phyloP scores from a whole-genome alignment of 1,284 basidiomycete species.

The Leccinum griseonigrum region DNA sequence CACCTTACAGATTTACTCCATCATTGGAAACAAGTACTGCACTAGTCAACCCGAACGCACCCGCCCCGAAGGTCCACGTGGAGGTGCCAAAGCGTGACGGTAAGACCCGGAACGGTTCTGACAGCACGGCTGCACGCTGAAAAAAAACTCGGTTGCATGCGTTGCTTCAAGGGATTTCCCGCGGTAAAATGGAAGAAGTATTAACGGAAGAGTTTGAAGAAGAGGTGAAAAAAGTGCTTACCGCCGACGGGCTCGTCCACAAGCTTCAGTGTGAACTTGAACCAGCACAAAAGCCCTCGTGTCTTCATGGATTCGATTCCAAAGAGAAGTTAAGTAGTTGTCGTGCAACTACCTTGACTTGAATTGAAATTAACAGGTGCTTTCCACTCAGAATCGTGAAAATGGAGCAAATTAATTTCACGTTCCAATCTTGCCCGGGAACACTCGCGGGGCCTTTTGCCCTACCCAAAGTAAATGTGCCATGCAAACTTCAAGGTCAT shows the following conservation, averaged over 20 bases:
- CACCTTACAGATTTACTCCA: constrained; percentile 6
- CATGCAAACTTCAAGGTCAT: not conserved
- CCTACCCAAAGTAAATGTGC: not conserved
- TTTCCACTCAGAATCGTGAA: not conserved
- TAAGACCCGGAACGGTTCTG: not conserved
- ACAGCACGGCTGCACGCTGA: not conserved
- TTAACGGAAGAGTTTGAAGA: not conserved
- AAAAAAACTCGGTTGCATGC: constrained; percentile 5
- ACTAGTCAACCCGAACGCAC: not conserved
- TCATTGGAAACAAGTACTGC: not conserved
- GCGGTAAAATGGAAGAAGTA: constrained; percentile 1
- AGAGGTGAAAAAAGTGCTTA: not conserved
- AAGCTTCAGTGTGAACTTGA: not conserved
- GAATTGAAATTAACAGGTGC: not conserved
- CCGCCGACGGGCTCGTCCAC: not conserved
- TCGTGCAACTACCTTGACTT: not conserved
- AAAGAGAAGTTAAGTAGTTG: not conserved
- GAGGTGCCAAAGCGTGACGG: not conserved
- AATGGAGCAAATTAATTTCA: not conserved
- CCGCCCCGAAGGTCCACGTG: constrained; percentile 6
- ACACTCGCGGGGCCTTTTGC: constrained; percentile 18
- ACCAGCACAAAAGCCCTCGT: not conserved
- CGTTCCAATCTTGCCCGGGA: not conserved
- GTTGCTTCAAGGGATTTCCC: not conserved
- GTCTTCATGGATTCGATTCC: constrained; percentile 1